Evolutionary conservation across 2,329 filamentous ascomycete genomes (phyloP).

Genomic region (Colletotrichum orchidophilum): DNA sequence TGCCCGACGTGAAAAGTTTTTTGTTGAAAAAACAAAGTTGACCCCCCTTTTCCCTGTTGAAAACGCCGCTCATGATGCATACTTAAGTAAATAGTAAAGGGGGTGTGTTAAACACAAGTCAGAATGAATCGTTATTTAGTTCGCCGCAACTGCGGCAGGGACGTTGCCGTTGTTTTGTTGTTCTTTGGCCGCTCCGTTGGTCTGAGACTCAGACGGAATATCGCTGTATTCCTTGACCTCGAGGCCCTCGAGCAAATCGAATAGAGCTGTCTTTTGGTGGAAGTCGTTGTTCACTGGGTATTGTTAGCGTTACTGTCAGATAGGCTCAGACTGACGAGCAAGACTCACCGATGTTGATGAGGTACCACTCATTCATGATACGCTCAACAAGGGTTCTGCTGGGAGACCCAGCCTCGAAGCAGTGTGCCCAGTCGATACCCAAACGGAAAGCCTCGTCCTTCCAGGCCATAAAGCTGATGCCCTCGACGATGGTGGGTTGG

Average conservation of each 20-base stretch:
- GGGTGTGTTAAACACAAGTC: constrained; percentile 35
- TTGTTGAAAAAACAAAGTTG: constrained; percentile 40
- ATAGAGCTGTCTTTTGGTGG: constrained; percentile 83
- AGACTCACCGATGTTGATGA: constrained; percentile 89
- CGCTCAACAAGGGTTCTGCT: constrained; percentile 83
- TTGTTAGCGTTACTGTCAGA: constrained; percentile 4
- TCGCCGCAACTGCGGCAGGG: constrained; percentile 27
- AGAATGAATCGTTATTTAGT: constrained; percentile 33
- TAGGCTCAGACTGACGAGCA: neutral
- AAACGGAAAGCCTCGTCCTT: constrained; percentile 97
- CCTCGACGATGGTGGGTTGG: constrained; percentile 99
- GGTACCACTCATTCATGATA: constrained; percentile 90
- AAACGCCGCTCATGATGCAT: constrained; percentile 36
- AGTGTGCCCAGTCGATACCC: constrained; percentile 93
- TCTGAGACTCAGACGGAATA: constrained; percentile 40
- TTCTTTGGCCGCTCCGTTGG: constrained; percentile 26
- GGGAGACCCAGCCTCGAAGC: constrained; percentile 79
- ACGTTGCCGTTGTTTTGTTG: constrained; percentile 35
- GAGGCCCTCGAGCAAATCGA: constrained; percentile 85
- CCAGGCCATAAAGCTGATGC: constrained; percentile 97
- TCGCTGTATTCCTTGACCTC: constrained; percentile 70
- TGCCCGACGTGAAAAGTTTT: constrained; percentile 34
- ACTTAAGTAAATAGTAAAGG: constrained; percentile 37
- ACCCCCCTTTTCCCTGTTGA: constrained; percentile 34
- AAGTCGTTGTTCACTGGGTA: constrained; percentile 95